These are phyloP conservation scores for Globisporangium irregulare DNA, from an alignment of 352 stramenopile genomes.

Conservation along the genomic window DNA sequence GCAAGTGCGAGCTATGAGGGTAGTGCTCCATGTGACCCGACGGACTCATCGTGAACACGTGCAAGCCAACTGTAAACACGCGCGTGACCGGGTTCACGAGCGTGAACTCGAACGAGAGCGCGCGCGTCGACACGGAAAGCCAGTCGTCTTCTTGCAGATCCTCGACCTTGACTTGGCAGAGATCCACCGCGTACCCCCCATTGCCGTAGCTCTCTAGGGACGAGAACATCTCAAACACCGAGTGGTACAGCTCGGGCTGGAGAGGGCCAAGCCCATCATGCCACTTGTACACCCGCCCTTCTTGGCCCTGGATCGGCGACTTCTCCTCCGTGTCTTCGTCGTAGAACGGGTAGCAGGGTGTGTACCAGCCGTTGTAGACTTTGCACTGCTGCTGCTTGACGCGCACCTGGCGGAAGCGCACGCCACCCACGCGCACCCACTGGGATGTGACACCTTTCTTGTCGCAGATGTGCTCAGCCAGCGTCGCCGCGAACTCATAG, in stretches of 20 bases:
- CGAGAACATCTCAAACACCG: conserved; percentile 44
- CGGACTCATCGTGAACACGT: conserved; percentile 78
- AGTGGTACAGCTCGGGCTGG: conserved; percentile 55
- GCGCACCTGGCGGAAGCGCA: conserved; percentile 81
- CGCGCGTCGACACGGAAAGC: conserved; percentile 77
- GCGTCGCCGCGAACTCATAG: conserved; percentile 65
- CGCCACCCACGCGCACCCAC: conserved; percentile 73
- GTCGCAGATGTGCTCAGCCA: conserved; percentile 53
- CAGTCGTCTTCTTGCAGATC: conserved; percentile 70
- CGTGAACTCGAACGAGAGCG: conserved; percentile 82
- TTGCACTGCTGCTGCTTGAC: conserved; percentile 72
- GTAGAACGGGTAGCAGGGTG: conserved; percentile 77
- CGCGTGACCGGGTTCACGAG: conserved; percentile 86
- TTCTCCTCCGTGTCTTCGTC: conserved; percentile 50
- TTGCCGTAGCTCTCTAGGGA: conserved; percentile 50
- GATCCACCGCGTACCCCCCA: conserved; percentile 72
- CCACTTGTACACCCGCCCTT: conserved; percentile 59
- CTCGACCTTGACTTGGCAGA: conserved; percentile 58
- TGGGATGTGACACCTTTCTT: conserved; percentile 55
- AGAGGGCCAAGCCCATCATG: conserved; percentile 57
- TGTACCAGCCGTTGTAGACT: conserved; percentile 55
- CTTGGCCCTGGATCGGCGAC: conserved; percentile 36
- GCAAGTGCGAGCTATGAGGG: conserved; percentile 76
- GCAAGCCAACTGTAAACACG: conserved; percentile 85
- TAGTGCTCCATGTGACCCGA: conserved; percentile 83